These are phyloP conservation scores for Pelagomonas calceolata DNA, from an alignment of 108 stramenopile genomes.

Conservation along the genomic window DNA sequence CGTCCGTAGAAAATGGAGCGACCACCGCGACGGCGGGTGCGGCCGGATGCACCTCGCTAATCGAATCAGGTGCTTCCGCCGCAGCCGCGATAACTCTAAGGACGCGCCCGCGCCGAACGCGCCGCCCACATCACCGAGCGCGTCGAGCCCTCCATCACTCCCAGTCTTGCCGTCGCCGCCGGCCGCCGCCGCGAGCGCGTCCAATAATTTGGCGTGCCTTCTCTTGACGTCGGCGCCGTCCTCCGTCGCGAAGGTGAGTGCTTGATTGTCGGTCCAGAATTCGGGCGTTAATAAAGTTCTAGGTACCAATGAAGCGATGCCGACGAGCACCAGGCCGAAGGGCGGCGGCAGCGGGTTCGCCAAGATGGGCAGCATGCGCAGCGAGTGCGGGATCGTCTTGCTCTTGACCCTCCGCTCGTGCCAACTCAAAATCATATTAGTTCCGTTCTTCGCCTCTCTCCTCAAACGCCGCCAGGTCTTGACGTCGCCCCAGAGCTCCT, in stretches of 20 bases:
- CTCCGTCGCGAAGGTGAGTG: not conserved
- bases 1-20: not conserved
- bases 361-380: not conserved
- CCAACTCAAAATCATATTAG: not conserved
- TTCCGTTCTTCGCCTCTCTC: too few species aligned
- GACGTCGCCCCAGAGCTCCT: too few species aligned
- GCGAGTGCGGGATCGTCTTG: not conserved
- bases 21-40: not conserved
- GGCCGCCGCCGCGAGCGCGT: not conserved
- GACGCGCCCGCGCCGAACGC: not conserved
- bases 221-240: not conserved
- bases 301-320: not conserved
- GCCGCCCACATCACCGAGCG: not conserved
- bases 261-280: not conserved
- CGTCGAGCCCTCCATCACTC: not conserved
- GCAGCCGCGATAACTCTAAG: not conserved
- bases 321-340: not conserved
- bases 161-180: not conserved
- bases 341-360: conserved; percentile 1
- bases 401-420: not conserved
- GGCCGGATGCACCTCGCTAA: not conserved
- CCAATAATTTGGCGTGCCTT: not conserved
- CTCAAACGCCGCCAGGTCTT: too few species aligned
- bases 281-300: not conserved
- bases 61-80: not conserved